Conservation (phyloP, 2,329 filamentous ascomycete species). For the Ophiostoma fasciatum region DNA sequence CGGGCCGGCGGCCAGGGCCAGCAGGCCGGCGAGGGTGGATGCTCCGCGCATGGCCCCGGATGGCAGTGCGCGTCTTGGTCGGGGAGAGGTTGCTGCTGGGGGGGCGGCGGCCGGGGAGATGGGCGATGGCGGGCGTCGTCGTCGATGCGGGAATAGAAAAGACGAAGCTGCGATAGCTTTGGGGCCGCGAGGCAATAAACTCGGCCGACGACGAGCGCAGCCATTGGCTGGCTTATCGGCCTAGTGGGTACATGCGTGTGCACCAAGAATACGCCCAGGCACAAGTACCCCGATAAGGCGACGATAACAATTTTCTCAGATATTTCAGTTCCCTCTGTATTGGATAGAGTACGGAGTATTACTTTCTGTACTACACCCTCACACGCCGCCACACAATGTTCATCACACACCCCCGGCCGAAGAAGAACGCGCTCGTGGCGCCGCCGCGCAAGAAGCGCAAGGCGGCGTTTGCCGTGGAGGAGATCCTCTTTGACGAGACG, state of each 20-base stretch:
- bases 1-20: slow-evolving; percentile 41
- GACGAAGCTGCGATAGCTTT: too few species aligned
- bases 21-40: slow-evolving; percentile 33
- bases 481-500: slow-evolving; percentile 70
- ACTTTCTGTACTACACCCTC: neutral
- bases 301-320: neutral
- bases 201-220: too few species aligned
- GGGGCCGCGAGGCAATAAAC: too few species aligned
- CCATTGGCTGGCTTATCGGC: too few species aligned
- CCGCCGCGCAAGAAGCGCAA: slow-evolving; percentile 49
- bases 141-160: too few species aligned
- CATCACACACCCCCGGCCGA: slow-evolving; percentile 39
- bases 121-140: neutral
- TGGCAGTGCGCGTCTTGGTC: too few species aligned
- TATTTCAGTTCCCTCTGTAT: neutral
- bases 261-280: too few species aligned
- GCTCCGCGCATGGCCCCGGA: slow-evolving; percentile 35
- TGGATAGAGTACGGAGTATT: too few species aligned
- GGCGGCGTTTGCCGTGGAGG: slow-evolving; percentile 45
- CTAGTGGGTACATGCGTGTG: neutral
- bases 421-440: slow-evolving; percentile 33
- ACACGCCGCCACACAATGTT: slow-evolving; percentile 28
- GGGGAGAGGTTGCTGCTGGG: too few species aligned
- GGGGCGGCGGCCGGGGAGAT: too few species aligned
- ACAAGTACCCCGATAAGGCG: neutral